Evolutionary conservation across 2,329 filamentous ascomycete species (phyloP), one percentile per base, ranked within the genome.

Genomic region (Venturia nashicola): DNA sequence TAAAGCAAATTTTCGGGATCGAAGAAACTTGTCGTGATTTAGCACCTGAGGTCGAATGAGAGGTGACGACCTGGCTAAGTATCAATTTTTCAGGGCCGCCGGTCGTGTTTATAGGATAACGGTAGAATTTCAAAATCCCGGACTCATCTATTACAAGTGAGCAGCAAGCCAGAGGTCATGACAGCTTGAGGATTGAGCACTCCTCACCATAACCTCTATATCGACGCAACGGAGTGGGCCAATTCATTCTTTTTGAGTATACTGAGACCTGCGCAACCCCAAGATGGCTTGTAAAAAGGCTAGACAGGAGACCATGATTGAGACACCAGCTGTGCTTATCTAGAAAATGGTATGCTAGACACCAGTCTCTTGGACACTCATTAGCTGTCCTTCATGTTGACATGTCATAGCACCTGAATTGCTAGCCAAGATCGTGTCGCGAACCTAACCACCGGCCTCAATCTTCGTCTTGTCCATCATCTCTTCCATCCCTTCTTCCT

Each of bases 401-500:
- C 32, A 55, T 57, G 9, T 9, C 51, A 4, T 51, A 27, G 46
- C 46, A 23, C 9, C 11, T 14, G 9, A 9, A 27, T n/a, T 27
- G 0, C 20, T 51, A 20, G 5, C 20, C 44, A 16, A 20, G 44
- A 12, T 48, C 44, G 23, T 57, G 14, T 18, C 51, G 8, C 51
- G 36, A 32, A 16, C 32, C 14, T 57, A 57, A n/a, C 32, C 51
- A 65, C 51, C 51, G n/a, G 83, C 83, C 68, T 84, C 82, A 62
- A 75, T 72, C 67, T 74, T 75, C 57, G 75, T 64, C 61, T 70
- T 72, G 61, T 74, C 71, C 62, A 72, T 68, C 20, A 71, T 70
- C 63, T 72, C 62, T 11, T 81, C 84, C 23, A 80, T 73, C 0
- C 81, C 80, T 66, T 82, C 80, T 48, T 80, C 82, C 20, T 82